Evolutionary conservation across 805 yeast genomes (phyloP), one percentile per base, ranked within the genome.

Genomic region (Wickerhamiella shivajii): DNA sequence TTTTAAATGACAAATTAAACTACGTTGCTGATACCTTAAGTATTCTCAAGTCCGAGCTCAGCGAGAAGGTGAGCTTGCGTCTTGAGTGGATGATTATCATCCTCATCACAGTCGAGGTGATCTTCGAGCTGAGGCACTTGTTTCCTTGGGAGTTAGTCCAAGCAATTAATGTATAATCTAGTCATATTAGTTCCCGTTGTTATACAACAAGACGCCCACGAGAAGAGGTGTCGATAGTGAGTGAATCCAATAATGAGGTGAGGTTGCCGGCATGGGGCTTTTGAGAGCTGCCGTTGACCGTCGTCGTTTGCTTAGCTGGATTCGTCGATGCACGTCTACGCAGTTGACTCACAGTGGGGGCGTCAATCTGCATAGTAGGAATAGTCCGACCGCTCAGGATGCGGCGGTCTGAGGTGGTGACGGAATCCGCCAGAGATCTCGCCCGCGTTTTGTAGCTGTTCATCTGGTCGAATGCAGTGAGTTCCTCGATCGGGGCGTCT

Each of bases 1-100:
- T 84, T 22, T 58, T 85, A 50, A 85, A 85, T 52, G 66, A 84
- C 34, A 84, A 84, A 51, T 58, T 85, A 39, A 96, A 85, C 52
- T 85, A 85, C 55, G 83, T 92, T 2, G 74, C 92, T 0, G 95
- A 85, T 40, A 93, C 84, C 50, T 77, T 81, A 11, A 65, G 81
- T 9, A 85, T 84, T 2, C 59, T 85, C 23, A 62, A 84, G 41
- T 68, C 76, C 14, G 76, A 83, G 3, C 52, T 83, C 39, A 77
- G 73, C 36, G 93, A 84, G 45, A 71, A 73, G 44, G 78, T 77
- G 39, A 67, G 87, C 21, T 67, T 80, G 3, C 60, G 83, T 14
- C 59, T 85, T 28, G 96, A 85, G 51, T 79, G 92, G 92, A 77
- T 83, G 52, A 83, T 85, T 44, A 81, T 85, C 34, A 62, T 74